phyloP scores from a whole-genome alignment of 352 stramenopile species.

The Phytophthora uliginosa region DNA sequence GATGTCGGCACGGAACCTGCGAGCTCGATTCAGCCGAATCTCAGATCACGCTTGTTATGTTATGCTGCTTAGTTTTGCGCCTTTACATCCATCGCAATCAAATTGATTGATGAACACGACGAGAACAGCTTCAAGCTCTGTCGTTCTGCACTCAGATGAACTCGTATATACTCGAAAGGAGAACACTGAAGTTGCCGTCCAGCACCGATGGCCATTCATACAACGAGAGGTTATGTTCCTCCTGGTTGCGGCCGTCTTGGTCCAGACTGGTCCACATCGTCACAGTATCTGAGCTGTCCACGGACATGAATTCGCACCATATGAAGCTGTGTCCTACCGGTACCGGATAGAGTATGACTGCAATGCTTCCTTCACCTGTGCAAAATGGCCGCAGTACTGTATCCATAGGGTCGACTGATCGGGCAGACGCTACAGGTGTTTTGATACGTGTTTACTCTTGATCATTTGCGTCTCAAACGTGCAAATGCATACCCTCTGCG shows the following conservation, averaged over 20 bases:
- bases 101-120: neutral
- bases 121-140: neutral
- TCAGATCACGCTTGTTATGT: neutral
- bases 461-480: neutral
- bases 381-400: no score
- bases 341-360: neutral
- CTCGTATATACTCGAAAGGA: neutral
- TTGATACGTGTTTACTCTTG: slow-evolving; percentile 1
- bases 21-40: neutral
- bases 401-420: neutral
- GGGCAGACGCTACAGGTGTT: neutral
- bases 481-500: neutral
- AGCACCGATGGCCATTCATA: no score
- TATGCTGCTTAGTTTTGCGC: neutral
- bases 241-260: neutral
- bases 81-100: neutral
- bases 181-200: neutral
- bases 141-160: neutral
- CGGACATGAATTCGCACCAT: no score
- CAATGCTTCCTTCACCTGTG: neutral
- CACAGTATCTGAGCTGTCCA: neutral
- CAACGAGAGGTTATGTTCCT: no score
- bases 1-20: neutral
- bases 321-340: no score
- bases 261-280: neutral